Conservation (phyloP, 495 filamentous ascomycete genomes). For the Aspergillus nanangensis region DNA sequence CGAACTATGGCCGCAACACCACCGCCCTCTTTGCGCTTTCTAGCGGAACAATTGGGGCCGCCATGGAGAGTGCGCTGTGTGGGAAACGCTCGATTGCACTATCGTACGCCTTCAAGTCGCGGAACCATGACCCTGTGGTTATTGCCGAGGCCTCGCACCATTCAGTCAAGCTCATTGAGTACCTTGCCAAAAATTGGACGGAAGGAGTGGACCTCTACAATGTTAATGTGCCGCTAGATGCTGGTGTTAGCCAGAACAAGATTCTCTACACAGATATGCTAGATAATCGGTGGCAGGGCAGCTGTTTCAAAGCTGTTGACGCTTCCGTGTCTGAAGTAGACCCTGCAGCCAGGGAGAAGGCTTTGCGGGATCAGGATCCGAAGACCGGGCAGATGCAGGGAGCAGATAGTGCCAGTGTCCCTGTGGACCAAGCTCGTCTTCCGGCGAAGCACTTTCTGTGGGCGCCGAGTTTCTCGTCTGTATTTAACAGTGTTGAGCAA, state of each 20-base stretch:
- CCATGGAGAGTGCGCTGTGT: constrained; percentile 88
- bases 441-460: constrained; percentile 89
- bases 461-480: constrained; percentile 82
- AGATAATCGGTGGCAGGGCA: constrained; percentile 83
- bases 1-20: constrained; percentile 93
- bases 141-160: constrained; percentile 70
- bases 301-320: constrained; percentile 69
- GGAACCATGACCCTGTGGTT: constrained; percentile 72
- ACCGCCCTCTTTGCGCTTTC: constrained; percentile 89
- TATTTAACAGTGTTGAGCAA: constrained; percentile 77
- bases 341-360: constrained; percentile 54
- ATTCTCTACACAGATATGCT: constrained; percentile 77
- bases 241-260: constrained; percentile 61
- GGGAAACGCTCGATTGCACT: constrained; percentile 73
- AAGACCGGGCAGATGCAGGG: constrained; percentile 28
- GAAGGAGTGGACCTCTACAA: constrained; percentile 73
- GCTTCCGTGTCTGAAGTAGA: constrained; percentile 40
- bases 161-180: constrained; percentile 70
- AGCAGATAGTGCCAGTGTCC: constrained; percentile 7
- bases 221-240: constrained; percentile 80
- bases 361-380: constrained; percentile 56
- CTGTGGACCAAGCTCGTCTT: constrained; percentile 35
- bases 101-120: constrained; percentile 79
- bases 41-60: constrained; percentile 85
- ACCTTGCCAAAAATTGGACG: constrained; percentile 71